Base-by-base conservation (phyloP, 306 rosid species). In the Cicer bijugum region DNA sequence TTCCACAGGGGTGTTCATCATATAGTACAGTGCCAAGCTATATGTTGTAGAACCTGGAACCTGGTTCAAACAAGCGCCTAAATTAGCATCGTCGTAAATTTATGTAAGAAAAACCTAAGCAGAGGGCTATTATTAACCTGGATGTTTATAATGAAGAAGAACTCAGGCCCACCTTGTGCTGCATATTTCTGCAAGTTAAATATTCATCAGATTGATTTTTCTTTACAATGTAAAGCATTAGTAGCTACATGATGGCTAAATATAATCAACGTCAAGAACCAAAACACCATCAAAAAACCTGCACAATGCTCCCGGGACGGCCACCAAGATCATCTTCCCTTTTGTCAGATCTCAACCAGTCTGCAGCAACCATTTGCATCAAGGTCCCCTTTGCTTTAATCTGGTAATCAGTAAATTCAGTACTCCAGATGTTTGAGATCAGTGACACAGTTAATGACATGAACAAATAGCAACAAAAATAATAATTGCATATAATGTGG, bases 331-430 rank as follows among this genome's bases (percentile, higher is more conserved):
- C 83, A 78, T 89, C 99, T 78, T 89, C 97, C 88, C 95, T 93
- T 78, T 75, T 84, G 82, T 89, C 90, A 57, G 96, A 94, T 85
- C 83, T 79, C 55, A 91, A 79, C 97, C 99, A 94, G 83, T 94
- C 99, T n/a, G 93, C 97, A 59, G 93, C 96, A 67, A 89, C 93
- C 91, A 94, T 75, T 85, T 87, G 91, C 99, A 89, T 94, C 84
- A 87, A 80, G 59, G 99, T 88, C 74, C 88, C 83, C 67, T 86
- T 91, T 62, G 99, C 96, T 83, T 88, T 91, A 68, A 88, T 45
- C 99, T 94, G 83, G 78, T 46, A 46, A 81, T 76, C 40, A 52
- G 37, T 61, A 78, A 40, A 46, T 78, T 74, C 46, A 59, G 37
- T 61, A 78, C 16, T 67, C 77, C 56, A 43, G 67, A 67, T 38